Evolutionary conservation across 768 basidiomycete genomes (phyloP), one percentile per base, ranked within the genome.

Genomic region (Lentinula sp.): DNA sequence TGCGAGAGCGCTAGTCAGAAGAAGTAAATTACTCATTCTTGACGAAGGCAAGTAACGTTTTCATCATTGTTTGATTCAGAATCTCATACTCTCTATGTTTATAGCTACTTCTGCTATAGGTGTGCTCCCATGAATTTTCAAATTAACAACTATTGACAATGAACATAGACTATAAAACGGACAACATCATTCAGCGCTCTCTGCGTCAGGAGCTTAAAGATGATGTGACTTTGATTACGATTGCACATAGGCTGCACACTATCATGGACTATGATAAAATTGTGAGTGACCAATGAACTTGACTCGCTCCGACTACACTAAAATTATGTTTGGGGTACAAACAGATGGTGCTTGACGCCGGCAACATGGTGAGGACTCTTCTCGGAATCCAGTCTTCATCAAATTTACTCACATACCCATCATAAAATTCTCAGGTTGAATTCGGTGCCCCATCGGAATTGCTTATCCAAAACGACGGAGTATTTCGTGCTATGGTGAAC

Each of bases 1-100:
- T 76, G 84, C 85, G 1, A 76, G 84, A 16, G 84, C 85, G 0
- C 70, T 86, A 23, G 70, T 85, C 32, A 71, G 81, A 15, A 74
- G 77, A 21, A 83, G 79, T 64, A 67, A 77, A 34, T 73, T 85
- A 58, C 77, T 86, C 54, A 77, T 85, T 46, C 73, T 85, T 34
- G 85, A 84, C 56, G 84, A 86, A 62, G 84, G 84, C 42, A 79
- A 79, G 57, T 79, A 61, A 81, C 34, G 21, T 6, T 37, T 53
- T 52, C 21, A 28, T 56, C 18, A 15, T 13, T 32, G 34, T 10
- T 0, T 10, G 23, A 34, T 15, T n/a, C 8, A 18, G 23, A 8
- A 18, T 32, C 9, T 52, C 59, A 42, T 23, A 10, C 31, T 32
- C 8, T 61, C 28, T 28, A 28, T 28, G 3, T 28, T 13, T 39